A percentile compares a stretch with the other conserved stretches of the same genome.
phyloP scores from a whole-genome alignment of 495 filamentous ascomycete genomes.

The Penicillium samsonianum region DNA sequence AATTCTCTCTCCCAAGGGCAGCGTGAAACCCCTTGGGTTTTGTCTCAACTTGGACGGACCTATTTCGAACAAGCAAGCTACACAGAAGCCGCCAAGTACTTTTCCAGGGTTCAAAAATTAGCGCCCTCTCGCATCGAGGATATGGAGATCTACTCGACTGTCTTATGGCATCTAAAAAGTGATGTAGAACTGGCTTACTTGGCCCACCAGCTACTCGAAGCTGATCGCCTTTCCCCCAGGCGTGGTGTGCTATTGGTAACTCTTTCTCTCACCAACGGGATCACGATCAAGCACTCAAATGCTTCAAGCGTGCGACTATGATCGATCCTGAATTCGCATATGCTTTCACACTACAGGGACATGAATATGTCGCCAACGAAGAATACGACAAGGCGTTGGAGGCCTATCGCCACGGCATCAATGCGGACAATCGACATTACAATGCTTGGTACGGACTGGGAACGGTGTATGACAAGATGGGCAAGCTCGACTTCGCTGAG shows the following conservation, averaged over 20 bases:
- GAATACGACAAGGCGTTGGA: conserved; percentile 93
- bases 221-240: conserved; percentile 86
- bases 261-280: conserved; percentile 93
- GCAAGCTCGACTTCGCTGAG: conserved; percentile 86
- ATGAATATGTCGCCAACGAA: conserved; percentile 95
- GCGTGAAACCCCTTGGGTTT: conserved; percentile 92
- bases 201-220: conserved; percentile 83
- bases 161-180: conserved; percentile 93
- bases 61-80: conserved; percentile 88
- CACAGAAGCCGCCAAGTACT: conserved; percentile 80
- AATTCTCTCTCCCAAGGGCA: conserved; percentile 68
- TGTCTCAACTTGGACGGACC: conserved; percentile 84
- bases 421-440: conserved; percentile 86
- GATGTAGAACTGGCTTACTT: conserved; percentile 90
- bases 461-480: conserved; percentile 89
- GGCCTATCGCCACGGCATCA: conserved; percentile 78
- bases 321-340: conserved; percentile 90
- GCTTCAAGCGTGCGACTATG: conserved; percentile 93
- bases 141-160: conserved; percentile 96
- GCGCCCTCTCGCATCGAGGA: conserved; percentile 81
- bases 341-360: conserved; percentile 91
- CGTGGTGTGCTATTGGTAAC: conserved; percentile 95
- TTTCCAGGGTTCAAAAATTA: conserved; percentile 69
- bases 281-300: conserved; percentile 90
- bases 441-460: conserved; percentile 97